Percentiles rank a stretch among this genome's conserved stretches.
Conservation (phyloP, 768 basidiomycete genomes). For the Leccinum subgranulosum region DNA sequence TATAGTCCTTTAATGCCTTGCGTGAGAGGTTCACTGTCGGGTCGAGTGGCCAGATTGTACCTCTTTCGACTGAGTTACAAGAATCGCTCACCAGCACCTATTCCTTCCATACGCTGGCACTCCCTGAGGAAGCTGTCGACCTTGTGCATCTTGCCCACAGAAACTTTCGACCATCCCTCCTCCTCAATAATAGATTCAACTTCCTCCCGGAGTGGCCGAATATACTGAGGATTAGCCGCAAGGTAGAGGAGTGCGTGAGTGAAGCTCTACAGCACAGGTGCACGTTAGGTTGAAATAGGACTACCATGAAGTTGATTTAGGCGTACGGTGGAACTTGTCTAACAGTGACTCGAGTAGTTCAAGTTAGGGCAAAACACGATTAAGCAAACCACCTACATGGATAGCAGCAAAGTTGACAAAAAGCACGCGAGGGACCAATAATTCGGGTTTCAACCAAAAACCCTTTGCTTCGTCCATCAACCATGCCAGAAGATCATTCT, state of each 20-base stretch:
- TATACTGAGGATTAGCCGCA: conserved; percentile 33
- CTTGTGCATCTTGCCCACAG: conserved; percentile 30
- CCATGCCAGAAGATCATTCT: not conserved
- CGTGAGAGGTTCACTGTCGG: conserved; percentile 6
- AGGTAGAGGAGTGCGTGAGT: conserved; percentile 35
- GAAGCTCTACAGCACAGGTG: conserved; percentile 21
- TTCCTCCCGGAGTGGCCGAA: conserved; percentile 36
- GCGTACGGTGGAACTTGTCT: not conserved
- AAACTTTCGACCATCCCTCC: conserved; percentile 28
- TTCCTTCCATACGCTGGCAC: conserved; percentile 30
- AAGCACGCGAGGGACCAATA: not conserved
- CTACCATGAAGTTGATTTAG: no score
- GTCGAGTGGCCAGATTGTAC: not conserved
- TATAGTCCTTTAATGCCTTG: conserved; percentile 30
- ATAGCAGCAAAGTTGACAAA: not conserved
- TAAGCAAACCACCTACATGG: not conserved
- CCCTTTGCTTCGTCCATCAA: not conserved
- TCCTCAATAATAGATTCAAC: conserved; percentile 27
- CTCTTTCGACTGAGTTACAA: no score
- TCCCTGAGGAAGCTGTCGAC: conserved; percentile 42
- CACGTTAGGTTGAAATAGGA: not conserved
- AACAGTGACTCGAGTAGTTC: not conserved
- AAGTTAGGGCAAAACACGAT: not conserved
- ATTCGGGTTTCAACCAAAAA: not conserved
- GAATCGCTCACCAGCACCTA: not conserved